A percentile compares a stretch with the other conserved stretches of the same genome.
Conservation (phyloP, 2,329 filamentous ascomycete species). For the Lithohypha guttulata region DNA sequence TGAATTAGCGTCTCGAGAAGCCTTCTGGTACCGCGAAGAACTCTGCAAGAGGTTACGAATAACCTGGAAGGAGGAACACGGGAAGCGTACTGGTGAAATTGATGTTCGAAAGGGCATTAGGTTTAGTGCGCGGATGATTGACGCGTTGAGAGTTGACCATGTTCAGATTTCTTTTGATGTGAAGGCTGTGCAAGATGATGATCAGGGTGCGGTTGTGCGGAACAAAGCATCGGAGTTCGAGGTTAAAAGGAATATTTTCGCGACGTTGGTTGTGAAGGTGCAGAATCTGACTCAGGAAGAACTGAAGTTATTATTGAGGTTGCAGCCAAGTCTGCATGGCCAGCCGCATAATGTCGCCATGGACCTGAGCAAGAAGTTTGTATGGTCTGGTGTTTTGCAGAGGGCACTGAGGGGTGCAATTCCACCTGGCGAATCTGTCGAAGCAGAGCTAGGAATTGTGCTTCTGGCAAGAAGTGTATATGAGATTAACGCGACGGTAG, state of each 20-base stretch:
- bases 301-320: constrained; percentile 60
- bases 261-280: constrained; percentile 60
- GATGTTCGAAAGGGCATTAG: constrained; percentile 63
- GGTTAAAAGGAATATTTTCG: constrained; percentile 50
- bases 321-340: constrained; percentile 67
- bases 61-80: constrained; percentile 56
- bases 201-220: constrained; percentile 25
- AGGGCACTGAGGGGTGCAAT: constrained; percentile 54
- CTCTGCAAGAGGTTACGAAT: constrained; percentile 62
- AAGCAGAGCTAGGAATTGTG: constrained; percentile 59
- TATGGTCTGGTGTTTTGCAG: constrained; percentile 78
- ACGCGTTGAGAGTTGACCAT: constrained; percentile 71
- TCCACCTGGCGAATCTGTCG: constrained; percentile 45
- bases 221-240: constrained; percentile 37
- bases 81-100: constrained; percentile 53
- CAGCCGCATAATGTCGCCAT: constrained; percentile 62
- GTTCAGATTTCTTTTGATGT: constrained; percentile 50
- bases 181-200: constrained; percentile 16
- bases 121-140: constrained; percentile 63
- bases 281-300: constrained; percentile 59
- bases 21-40: constrained; percentile 83
- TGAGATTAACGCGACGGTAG: constrained; percentile 68
- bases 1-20: constrained; percentile 66
- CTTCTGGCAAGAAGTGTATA: constrained; percentile 71
- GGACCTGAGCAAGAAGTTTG: constrained; percentile 70